Conservation (phyloP, 768 basidiomycete species). For the Rhizopogon vulgaris region DNA sequence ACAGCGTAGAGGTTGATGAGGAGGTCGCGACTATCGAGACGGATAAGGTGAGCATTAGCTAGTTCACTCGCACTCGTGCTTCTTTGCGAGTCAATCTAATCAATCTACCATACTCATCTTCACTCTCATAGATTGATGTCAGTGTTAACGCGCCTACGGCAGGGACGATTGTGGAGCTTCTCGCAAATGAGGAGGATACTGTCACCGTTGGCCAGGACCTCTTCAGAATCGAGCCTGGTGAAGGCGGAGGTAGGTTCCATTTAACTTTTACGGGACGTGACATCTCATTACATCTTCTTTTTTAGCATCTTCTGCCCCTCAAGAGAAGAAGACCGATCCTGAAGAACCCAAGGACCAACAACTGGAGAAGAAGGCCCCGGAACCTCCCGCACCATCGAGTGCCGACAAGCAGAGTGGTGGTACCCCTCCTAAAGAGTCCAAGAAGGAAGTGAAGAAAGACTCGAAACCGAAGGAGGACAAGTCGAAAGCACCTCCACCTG, state of each 20-base stretch:
- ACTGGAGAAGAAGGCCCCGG: conserved; percentile 38
- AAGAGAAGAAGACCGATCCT: conserved; percentile 31
- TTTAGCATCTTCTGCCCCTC: conserved; percentile 25
- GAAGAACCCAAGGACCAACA: conserved; percentile 44
- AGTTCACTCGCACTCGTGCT: not conserved
- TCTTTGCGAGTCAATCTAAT: not conserved
- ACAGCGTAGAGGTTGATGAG: conserved; percentile 86
- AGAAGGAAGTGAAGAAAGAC: conserved; percentile 32
- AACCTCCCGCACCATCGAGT: conserved; percentile 37
- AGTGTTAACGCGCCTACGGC: conserved; percentile 89
- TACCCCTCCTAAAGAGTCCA: conserved; percentile 25
- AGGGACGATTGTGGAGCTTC: conserved; percentile 80
- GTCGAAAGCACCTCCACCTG: conserved; percentile 15
- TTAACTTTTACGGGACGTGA: not conserved
- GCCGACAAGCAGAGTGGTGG: conserved; percentile 16
- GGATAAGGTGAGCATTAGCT: conserved; percentile 68
- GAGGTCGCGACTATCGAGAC: conserved; percentile 98
- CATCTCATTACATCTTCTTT: not conserved
- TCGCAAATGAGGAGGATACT: conserved; percentile 90
- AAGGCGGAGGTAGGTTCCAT: conserved; percentile 39
- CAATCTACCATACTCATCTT: conserved; percentile 1
- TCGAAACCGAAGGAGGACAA: conserved; percentile 29
- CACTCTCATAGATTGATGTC: conserved; percentile 75
- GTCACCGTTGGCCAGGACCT: conserved; percentile 94
- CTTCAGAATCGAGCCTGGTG: conserved; percentile 84